Base-by-base conservation (phyloP, 352 stramenopile genomes). In the Phytopythium chamaehyphon region DNA sequence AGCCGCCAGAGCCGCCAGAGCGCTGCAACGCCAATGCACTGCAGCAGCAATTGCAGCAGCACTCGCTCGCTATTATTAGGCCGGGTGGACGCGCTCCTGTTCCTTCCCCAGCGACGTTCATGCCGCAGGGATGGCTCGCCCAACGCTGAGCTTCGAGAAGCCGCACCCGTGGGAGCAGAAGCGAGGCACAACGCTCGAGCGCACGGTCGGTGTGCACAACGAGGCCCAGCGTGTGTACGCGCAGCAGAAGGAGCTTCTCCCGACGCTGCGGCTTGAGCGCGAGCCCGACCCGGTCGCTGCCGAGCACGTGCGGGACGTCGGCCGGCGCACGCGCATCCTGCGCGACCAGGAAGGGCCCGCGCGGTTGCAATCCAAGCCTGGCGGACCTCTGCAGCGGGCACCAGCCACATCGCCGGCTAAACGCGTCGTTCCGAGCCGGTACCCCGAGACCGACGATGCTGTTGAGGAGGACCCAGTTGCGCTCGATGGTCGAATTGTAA, bases 291-390 rank as follows among this genome's bases (percentile, higher is more conserved):
- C 69, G 4, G 60, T 43, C 22, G 55, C 50, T 14, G 61, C 50
- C 3, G 62, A 77, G 40, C 79, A 86, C 47, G 51, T 93, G 38
- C 71, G 82, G 22, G 69, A 90, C 31, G 69, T 93, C 15, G 79
- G 82, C 1, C 68, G 71, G 3, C 71, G 68, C 19, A 68, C 83
- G 46, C 56, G 73, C 38, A 71, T 89, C 19, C 54, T 90, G 42
- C 58, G 70, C n/a, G 71, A 79, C 74, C 2, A 71, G 63, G 2
- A 70, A 70, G 47, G 58, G 51, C 31, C 55, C 61, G 3, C 62
- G 67, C 36, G 83, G 69, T 38, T 61, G 60, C 44, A 56, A 47
- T 39, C 57, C 37, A 40, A n/a, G 26, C 15, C 39, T 54, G 14
- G 22, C 46, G 52, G 54, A 36, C 40, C 55, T 18, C 26, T 16